Evolutionary conservation across 805 yeast species (phyloP).

Genomic region (Lipomyces lipofer): DNA sequence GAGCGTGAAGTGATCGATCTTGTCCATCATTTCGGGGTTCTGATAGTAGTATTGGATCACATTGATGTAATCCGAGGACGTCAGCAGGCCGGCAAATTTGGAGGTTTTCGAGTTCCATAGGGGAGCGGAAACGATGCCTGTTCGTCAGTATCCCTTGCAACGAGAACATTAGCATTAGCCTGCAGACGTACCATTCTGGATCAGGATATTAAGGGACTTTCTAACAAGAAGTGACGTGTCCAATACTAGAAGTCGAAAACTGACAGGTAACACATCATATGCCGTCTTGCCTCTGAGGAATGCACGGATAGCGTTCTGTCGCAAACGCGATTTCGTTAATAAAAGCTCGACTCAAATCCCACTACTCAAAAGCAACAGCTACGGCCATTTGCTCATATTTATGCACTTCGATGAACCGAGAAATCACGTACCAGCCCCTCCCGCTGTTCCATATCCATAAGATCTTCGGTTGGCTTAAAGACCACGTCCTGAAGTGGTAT

Average conservation of each 20-base stretch:
- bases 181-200: slow-evolving; percentile 63
- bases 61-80: slow-evolving; percentile 89
- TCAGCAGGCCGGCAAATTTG: slow-evolving; percentile 89
- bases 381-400: no score
- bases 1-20: slow-evolving; percentile 80
- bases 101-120: slow-evolving; percentile 90
- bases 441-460: slow-evolving; percentile 25
- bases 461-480: slow-evolving; percentile 21
- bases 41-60: slow-evolving; percentile 93
- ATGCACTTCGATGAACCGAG: not conserved
- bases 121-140: slow-evolving; percentile 88
- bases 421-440: slow-evolving; percentile 24
- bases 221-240: slow-evolving; percentile 89
- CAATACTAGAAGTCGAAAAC: slow-evolving; percentile 86
- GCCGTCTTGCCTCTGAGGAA: slow-evolving; percentile 89
- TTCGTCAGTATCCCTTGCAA: not conserved
- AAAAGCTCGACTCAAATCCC: not conserved
- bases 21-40: slow-evolving; percentile 78
- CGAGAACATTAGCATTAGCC: not conserved
- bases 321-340: not conserved
- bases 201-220: slow-evolving; percentile 81
- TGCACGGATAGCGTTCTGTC: slow-evolving; percentile 65
- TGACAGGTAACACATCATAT: slow-evolving; percentile 94
- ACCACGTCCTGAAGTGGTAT: slow-evolving; percentile 22
- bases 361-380: not conserved